Conservation (phyloP, 2,329 filamentous ascomycete species). For the Monilinia vaccinii-corymbosi region DNA sequence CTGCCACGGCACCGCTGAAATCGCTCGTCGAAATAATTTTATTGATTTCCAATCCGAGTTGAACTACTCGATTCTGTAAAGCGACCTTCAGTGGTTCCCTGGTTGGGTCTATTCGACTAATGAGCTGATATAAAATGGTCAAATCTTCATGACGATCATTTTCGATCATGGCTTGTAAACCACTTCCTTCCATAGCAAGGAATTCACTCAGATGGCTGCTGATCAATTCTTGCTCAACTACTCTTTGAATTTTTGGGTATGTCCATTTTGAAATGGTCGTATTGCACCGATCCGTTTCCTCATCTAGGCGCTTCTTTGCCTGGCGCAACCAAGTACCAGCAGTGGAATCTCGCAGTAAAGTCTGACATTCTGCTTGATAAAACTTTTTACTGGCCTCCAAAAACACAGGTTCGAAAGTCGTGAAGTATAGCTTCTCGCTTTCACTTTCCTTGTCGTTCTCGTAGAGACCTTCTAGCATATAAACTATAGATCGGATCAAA, state of each 20-base stretch:
- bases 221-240: conserved; percentile 78
- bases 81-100: conserved; percentile 62
- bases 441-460: conserved; percentile 72
- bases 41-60: conserved; percentile 78
- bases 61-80: conserved; percentile 65
- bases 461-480: conserved; percentile 86
- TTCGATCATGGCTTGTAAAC: conserved; percentile 82
- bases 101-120: conserved; percentile 65
- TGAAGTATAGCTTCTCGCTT: conserved; percentile 72
- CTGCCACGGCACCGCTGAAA: conserved; percentile 34
- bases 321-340: conserved; percentile 74
- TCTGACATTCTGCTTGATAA: conserved; percentile 67
- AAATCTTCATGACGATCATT: conserved; percentile 76
- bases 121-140: conserved; percentile 69
- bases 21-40: conserved; percentile 49
- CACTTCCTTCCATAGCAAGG: conserved; percentile 74
- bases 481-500: conserved; percentile 71
- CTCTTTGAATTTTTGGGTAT: conserved; percentile 59
- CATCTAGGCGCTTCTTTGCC: conserved; percentile 62
- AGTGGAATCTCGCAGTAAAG: conserved; percentile 67
- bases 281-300: conserved; percentile 75
- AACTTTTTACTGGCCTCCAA: conserved; percentile 61
- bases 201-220: conserved; percentile 69
- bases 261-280: conserved; percentile 72
- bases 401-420: conserved; percentile 72